phyloP scores from a whole-genome alignment of 139 green algal species.

The Picochlorum sp. region DNA sequence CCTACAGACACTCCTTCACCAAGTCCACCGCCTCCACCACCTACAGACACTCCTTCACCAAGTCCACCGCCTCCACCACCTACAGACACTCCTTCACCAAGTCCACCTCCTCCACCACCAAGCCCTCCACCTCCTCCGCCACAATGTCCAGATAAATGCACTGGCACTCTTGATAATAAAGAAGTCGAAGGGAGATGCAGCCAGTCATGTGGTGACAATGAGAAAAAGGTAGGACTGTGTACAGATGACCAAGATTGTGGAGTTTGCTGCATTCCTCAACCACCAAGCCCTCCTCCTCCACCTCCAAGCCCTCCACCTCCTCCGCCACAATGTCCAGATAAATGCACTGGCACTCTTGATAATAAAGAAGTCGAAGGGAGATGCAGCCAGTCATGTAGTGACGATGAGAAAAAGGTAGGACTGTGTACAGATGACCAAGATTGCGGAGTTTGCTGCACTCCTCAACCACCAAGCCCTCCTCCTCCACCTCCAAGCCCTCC shows the following conservation, averaged over 20 bases:
- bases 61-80: neutral
- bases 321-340: neutral
- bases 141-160: neutral
- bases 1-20: neutral
- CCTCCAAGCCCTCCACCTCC: neutral
- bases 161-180: too few relatives aligned
- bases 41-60: neutral
- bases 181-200: neutral
- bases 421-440: neutral
- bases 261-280: too few relatives aligned
- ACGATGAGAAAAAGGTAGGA: neutral
- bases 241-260: neutral
- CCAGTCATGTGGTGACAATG: neutral
- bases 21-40: neutral
- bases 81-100: neutral
- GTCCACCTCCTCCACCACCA: neutral
- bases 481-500: neutral
- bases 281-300: neutral
- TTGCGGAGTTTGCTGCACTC: too few relatives aligned
- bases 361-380: neutral
- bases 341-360: neutral
- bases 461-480: neutral
- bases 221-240: neutral
- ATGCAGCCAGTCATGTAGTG: neutral
- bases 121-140: neutral